Base-by-base conservation (phyloP, 2,329 filamentous ascomycete species). In the Acarospora socialis region DNA sequence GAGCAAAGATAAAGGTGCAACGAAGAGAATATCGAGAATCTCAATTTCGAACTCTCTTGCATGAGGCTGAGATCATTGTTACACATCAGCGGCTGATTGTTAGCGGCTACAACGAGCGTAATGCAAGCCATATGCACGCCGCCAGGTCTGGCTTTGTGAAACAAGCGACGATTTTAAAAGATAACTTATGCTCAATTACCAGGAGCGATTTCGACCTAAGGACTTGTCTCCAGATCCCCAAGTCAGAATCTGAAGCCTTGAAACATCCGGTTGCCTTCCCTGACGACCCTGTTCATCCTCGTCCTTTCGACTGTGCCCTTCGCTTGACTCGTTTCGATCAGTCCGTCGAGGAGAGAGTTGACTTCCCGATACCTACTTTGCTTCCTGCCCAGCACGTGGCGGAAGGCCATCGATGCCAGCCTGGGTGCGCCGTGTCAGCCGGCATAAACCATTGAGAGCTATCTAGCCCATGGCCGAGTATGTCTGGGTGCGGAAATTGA, bases 371-470 rank as follows among this genome's bases (percentile, higher is more conserved):
- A 81, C 33, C 64, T 68, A 20, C 77, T 76, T 62, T 92, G 84
- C 51, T 78, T 82, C 43, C 64, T 67, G 28, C 54, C 51, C 45
- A 94, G 61, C 17, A 90, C 74, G 31, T 63, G 58, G 27, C 61
- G 52, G 46, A 92, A 92, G 4, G 83, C 82, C 17, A 63, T 62
- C 31, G 74, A 72, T 1, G 74, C 77, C 37, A 87, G 59, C 61
- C 76, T 80, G 39, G 9, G 23, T 3, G 23, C 8, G 23, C 14
- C 4, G 23, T 13, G 8, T 2, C 3, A 25, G 23, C 16, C 5
- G 8, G 22, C 22, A 13, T 7, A 10, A 15, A n/a, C 8, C 7
- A 5, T 16, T 24, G 27, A 33, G 26, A 23, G 33, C 19, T 10
- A 23, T 25, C 17, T 10, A 20, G 26, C 8, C 16, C 20, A 5